These are phyloP conservation scores for Penicillium odoratum DNA, from an alignment of 495 filamentous ascomycete genomes.

Conservation along the genomic window DNA sequence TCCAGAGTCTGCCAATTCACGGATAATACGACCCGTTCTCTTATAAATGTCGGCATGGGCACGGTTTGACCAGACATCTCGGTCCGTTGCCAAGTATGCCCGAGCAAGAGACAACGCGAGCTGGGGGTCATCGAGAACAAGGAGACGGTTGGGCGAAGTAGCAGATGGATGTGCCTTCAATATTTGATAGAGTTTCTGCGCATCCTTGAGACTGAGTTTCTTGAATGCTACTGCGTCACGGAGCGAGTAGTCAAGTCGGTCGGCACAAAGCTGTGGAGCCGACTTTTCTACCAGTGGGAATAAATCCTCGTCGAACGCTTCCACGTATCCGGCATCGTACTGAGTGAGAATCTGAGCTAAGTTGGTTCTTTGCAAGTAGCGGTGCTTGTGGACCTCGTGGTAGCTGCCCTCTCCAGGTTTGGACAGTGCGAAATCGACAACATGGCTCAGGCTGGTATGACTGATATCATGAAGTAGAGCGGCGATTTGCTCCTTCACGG, in stretches of 20 bases:
- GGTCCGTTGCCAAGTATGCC: constrained; percentile 35
- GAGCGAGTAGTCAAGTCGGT: constrained; percentile 44
- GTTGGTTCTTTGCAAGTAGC: constrained; percentile 36
- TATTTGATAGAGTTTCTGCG: constrained; percentile 21
- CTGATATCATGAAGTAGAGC: constrained; percentile 46
- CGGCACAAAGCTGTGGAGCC: constrained; percentile 44
- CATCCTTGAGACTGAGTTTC: constrained; percentile 31
- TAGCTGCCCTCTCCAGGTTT: constrained; percentile 42
- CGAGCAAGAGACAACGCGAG: constrained; percentile 33
- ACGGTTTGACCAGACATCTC: constrained; percentile 39
- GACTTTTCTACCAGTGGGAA: constrained; percentile 43
- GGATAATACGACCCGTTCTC: constrained; percentile 35
- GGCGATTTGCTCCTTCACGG: constrained; percentile 41
- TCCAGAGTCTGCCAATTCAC: constrained; percentile 24
- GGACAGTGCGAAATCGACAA: constrained; percentile 40
- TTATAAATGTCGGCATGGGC: constrained; percentile 34
- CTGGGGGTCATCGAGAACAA: constrained; percentile 34
- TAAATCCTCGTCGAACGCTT: constrained; percentile 38
- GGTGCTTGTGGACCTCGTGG: constrained; percentile 44
- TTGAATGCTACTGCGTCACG: constrained; percentile 38
- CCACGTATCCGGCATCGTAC: constrained; percentile 28
- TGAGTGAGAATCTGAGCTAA: constrained; percentile 35
- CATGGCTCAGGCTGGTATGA: constrained; percentile 46
- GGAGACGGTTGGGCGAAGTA: constrained; percentile 27
- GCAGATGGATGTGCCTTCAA: constrained; percentile 33